Conservation (phyloP, 129 eudicot species). For the Centella asiatica region DNA sequence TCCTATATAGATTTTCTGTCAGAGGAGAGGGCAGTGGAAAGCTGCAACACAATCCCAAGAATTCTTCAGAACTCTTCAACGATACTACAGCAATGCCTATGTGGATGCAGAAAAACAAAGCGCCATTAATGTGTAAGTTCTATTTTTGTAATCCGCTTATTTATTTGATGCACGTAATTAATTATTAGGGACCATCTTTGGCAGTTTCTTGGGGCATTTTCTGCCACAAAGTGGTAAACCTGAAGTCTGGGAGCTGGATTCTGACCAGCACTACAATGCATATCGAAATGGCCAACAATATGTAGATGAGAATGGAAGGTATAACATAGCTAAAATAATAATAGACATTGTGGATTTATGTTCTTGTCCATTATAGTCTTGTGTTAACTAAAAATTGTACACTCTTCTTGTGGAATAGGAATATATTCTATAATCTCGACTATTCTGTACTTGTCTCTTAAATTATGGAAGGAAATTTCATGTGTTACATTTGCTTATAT, state of each 20-base stretch:
- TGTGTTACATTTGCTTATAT: background rate
- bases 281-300: conserved; percentile 45
- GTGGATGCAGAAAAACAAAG: conserved; percentile 71
- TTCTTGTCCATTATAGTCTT: background rate
- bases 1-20: conserved; percentile 50
- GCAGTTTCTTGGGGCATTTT: conserved; percentile 73
- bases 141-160: background rate
- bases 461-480: background rate
- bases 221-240: conserved; percentile 55
- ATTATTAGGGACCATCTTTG: conserved; percentile 20
- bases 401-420: background rate
- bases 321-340: background rate
- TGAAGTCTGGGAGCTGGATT: conserved; percentile 70
- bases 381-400: too few relatives aligned
- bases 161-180: conserved; percentile 4
- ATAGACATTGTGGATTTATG: background rate
- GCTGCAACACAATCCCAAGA: conserved; percentile 75
- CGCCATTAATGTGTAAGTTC: conserved; percentile 75
- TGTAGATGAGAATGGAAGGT: conserved; percentile 47
- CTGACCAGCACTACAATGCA: conserved; percentile 42
- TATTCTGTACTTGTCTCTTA: background rate
- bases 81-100: conserved; percentile 76
- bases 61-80: conserved; percentile 59
- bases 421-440: too few relatives aligned
- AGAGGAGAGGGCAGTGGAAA: conserved; percentile 73